Conservation (phyloP, 371 early-diverging fungal genomes). For the Mortierella sp. region DNA sequence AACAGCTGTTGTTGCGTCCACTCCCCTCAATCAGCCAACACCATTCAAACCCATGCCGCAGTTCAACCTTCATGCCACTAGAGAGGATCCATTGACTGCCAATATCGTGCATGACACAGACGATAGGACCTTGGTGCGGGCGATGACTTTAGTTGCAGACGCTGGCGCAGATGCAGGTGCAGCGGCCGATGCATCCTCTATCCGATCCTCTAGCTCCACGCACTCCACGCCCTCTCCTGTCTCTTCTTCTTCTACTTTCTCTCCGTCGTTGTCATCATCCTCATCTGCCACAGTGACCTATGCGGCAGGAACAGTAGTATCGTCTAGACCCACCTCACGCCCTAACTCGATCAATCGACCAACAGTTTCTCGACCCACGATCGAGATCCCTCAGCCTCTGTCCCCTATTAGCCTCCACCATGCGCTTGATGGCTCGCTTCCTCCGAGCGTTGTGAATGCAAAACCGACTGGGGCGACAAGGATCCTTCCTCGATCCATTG, state of each 20-base stretch:
- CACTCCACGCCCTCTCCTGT: slow-evolving; percentile 13
- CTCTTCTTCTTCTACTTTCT: slow-evolving; percentile 11
- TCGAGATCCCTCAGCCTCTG: slow-evolving; percentile 33
- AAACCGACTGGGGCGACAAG: not conserved
- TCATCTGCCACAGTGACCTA: not conserved
- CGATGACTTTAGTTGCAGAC: slow-evolving; percentile 26
- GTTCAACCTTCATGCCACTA: not conserved
- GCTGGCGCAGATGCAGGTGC: slow-evolving; percentile 35
- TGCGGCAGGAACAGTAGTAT: not conserved
- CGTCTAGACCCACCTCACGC: not conserved
- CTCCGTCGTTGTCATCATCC: slow-evolving; percentile 1
- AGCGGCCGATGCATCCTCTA: slow-evolving; percentile 18
- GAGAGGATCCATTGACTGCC: slow-evolving; percentile 16
- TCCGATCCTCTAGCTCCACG: slow-evolving; percentile 10
- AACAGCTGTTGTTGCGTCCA: not conserved
- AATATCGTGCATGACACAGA: slow-evolving; percentile 32
- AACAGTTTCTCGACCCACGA: slow-evolving; percentile 11
- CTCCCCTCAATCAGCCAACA: slow-evolving; percentile 1
- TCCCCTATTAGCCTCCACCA: slow-evolving; percentile 48
- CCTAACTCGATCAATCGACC: not conserved
- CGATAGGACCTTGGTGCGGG: slow-evolving; percentile 10
- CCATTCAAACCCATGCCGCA: not conserved
- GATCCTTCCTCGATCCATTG: slow-evolving; percentile 32
- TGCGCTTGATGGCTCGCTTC: slow-evolving; percentile 37
- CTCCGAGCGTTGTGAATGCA: slow-evolving; percentile 1